A percentile compares a stretch with the other conserved stretches of the same genome.
Evolutionary conservation across 2,329 filamentous ascomycete genomes (phyloP).

Genomic region (Madurella mycetomatis): DNA sequence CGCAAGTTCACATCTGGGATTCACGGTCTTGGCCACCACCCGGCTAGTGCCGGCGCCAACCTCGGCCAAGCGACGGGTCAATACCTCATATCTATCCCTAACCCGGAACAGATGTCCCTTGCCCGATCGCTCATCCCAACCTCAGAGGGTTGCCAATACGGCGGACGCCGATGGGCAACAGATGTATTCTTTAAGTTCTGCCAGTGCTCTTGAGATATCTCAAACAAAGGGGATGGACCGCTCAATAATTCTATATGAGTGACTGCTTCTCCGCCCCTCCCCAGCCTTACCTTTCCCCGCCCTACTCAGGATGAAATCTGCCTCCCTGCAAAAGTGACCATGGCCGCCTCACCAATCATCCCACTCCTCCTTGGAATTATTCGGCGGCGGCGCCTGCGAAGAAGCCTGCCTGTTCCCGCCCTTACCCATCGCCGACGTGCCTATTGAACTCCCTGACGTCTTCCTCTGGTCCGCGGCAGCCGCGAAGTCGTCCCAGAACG

Average conservation of each 20-base stretch:
- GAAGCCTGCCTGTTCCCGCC: conserved; percentile 33
- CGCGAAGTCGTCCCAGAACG: conserved; percentile 92
- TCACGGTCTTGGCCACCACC: conserved; percentile 30
- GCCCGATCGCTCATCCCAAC: too few species aligned
- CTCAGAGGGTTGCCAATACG: too few species aligned
- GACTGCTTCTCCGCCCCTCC: neutral
- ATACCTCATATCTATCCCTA: conserved; percentile 16
- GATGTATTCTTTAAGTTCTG: neutral
- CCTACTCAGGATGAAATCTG: neutral
- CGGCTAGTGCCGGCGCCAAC: conserved; percentile 44
- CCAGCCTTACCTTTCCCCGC: neutral
- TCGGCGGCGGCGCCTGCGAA: conserved; percentile 26
- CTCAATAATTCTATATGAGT: neutral
- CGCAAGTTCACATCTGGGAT: conserved; percentile 3
- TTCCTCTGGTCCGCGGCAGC: conserved; percentile 56
- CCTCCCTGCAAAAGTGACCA: conserved; percentile 11
- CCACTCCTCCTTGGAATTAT: conserved; percentile 56
- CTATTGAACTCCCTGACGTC: conserved; percentile 46
- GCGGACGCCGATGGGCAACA: too few species aligned
- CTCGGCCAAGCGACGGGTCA: conserved; percentile 32
- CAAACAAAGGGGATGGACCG: neutral
- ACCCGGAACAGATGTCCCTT: conserved; percentile 13
- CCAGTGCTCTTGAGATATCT: neutral
- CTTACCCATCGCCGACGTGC: conserved; percentile 57
- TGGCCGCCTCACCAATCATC: conserved; percentile 51